These are phyloP conservation scores for Mortierella sp. DNA, from an alignment of 371 early-diverging fungal species.

Conservation along the genomic window DNA sequence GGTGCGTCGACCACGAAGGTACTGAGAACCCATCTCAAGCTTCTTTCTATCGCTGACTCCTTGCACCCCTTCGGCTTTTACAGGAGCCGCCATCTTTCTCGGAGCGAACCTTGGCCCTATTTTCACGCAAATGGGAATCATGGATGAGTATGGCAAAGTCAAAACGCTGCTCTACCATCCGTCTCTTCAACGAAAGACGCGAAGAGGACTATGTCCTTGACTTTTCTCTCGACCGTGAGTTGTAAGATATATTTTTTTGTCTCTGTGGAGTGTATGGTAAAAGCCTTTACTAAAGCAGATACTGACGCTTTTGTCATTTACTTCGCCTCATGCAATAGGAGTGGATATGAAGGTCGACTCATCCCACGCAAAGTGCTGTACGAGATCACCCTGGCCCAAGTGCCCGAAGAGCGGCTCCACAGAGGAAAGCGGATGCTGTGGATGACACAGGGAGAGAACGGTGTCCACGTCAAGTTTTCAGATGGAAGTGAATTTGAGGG, in stretches of 20 bases:
- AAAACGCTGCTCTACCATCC: neutral
- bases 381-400: neutral
- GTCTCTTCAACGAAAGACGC: neutral
- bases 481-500: neutral
- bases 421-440: neutral
- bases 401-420: neutral
- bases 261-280: neutral
- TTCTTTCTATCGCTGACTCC: neutral
- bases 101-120: neutral
- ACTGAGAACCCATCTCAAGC: neutral
- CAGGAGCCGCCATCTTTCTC: conserved; percentile 3
- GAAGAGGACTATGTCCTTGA: neutral
- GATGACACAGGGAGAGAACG: conserved; percentile 4
- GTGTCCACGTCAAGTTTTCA: neutral
- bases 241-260: neutral
- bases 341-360: neutral
- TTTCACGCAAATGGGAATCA: neutral
- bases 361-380: neutral
- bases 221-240: neutral
- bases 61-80: neutral
- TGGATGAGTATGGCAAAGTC: conserved; percentile 9
- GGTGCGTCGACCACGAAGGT: neutral
- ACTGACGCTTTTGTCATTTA: neutral
- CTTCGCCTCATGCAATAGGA: neutral
- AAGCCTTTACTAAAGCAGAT: neutral